Percentiles rank a stretch among this genome's conserved stretches.
These are phyloP conservation scores for Ophiosphaerella narmari DNA, from an alignment of 2,329 filamentous ascomycete genomes.

Conservation along the genomic window DNA sequence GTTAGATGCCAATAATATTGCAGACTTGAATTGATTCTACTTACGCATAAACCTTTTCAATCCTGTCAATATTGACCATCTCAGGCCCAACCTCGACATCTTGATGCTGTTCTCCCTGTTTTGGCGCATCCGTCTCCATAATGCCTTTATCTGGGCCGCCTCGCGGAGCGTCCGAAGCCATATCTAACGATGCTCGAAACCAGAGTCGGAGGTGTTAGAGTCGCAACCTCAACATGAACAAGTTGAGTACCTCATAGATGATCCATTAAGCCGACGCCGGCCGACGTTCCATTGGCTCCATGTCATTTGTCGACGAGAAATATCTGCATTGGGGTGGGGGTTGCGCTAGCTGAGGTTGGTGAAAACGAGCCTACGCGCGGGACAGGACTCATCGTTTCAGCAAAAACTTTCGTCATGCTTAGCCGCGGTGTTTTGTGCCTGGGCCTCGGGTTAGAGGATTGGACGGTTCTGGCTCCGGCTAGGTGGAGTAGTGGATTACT, in stretches of 20 bases:
- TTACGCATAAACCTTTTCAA: slow-evolving; percentile 46
- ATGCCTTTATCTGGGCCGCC: slow-evolving; percentile 24
- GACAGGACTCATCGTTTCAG: background rate
- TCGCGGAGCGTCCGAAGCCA: slow-evolving; percentile 26
- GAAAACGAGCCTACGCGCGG: slow-evolving; percentile 3
- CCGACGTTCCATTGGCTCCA: slow-evolving; percentile 5
- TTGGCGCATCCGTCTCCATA: slow-evolving; percentile 15
- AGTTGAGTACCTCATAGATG: background rate
- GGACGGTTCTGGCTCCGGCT: background rate
- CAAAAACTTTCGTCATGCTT: background rate
- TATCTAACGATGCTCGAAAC: slow-evolving; percentile 8
- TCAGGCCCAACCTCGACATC: slow-evolving; percentile 42
- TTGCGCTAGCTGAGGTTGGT: slow-evolving; percentile 23
- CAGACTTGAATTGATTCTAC: slow-evolving; percentile 5
- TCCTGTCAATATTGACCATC: slow-evolving; percentile 41
- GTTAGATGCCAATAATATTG: slow-evolving; percentile 5
- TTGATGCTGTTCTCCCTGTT: slow-evolving; percentile 32
- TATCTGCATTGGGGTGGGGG: slow-evolving; percentile 25
- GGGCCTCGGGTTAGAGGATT: background rate
- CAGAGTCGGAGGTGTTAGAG: background rate
- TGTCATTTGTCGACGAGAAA: slow-evolving; percentile 18
- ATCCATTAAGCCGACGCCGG: slow-evolving; percentile 23
- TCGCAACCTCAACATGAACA: background rate
- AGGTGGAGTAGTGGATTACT: background rate
- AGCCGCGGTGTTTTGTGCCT: background rate